phyloP scores from a whole-genome alignment of 176 grass and related monocot genomes.

The Typha latifolia region DNA sequence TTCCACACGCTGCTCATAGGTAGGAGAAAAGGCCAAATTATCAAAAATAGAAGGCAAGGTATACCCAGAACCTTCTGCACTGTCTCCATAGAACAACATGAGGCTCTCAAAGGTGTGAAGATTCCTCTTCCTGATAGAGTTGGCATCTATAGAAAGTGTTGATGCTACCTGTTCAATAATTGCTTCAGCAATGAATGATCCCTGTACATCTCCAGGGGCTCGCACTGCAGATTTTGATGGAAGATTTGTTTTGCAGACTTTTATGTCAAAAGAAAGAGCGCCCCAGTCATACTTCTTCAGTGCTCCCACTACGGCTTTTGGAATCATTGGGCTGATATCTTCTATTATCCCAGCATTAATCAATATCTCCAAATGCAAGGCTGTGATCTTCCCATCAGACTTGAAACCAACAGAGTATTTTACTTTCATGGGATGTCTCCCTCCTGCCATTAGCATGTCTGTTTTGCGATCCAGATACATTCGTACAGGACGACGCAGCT shows the following conservation, averaged over 20 bases:
- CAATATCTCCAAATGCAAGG: constrained; percentile 44
- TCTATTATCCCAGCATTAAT: constrained; percentile 51
- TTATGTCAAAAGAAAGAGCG: constrained; percentile 47
- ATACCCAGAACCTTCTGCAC: constrained; percentile 45
- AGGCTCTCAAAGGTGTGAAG: constrained; percentile 63
- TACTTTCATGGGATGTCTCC: constrained; percentile 71
- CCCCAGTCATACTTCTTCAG: constrained; percentile 90
- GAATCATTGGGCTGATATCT: constrained; percentile 30
- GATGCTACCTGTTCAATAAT: constrained; percentile 77
- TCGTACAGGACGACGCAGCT: constrained; percentile 48
- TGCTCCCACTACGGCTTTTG: constrained; percentile 6
- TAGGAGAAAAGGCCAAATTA: constrained; percentile 46
- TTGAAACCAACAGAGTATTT: constrained; percentile 78
- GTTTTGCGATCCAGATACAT: constrained; percentile 78
- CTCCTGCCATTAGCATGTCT: constrained; percentile 67
- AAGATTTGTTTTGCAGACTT: constrained; percentile 73
- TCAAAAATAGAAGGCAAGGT: constrained; percentile 60
- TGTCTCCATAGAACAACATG: constrained; percentile 25
- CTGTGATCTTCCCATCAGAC: constrained; percentile 58
- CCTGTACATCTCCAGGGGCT: constrained; percentile 60
- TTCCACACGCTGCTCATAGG: constrained; percentile 28
- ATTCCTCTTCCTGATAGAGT: constrained; percentile 55
- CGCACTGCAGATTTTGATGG: constrained; percentile 57
- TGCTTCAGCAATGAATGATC: constrained; percentile 81
- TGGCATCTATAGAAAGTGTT: constrained; percentile 35